Evolutionary conservation across 148 eudicot genomes (phyloP), one percentile per base, ranked within the genome.

Genomic region (Polygonum maritimum): DNA sequence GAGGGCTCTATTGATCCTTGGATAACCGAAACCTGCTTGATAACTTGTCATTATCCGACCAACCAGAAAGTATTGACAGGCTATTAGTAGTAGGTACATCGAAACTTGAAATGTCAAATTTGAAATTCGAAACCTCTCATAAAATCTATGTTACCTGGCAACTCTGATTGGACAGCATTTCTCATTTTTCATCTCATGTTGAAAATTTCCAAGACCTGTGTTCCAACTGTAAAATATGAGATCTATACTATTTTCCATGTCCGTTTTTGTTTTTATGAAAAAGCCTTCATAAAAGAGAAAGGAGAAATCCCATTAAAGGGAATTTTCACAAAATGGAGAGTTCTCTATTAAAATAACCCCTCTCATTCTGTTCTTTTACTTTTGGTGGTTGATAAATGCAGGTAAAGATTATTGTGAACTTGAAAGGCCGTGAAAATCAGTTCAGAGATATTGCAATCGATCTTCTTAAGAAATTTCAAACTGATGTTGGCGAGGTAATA

Each of bases 401-500:
- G 98, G 94, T 94, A 49, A 94, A 92, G 83, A 80, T 94, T 78
- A 83, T 89, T 33, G 97, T 94, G 79, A 89, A 83, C 76, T 79
- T 90, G 82, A 92, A 89, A 91, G 98, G 98, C 49, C 97, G 92
- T 79, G 90, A 87, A 81, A 89, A 84, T 60, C 86, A 82, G 52
- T 89, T 89, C 80, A 76, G 90, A 74, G 84, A 84, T 45, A 88
- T 87, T 71, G 97, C 96, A 16, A 85, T 92, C 78, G 89, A 90
- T 83, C 94, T 94, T 54, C 78, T 94, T 78, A 83, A 80, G 77
- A 85, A 89, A 81, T 88, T 94, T 74, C 96, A 86, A 80, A 79
- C 54, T 71, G 98, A 94, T 40, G 71, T 94, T 76, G 98, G 97
- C 58, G 97, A 94, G 98, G 98, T 94, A 88, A 73, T 44, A 57